A percentile compares a stretch with the other conserved stretches of the same genome.
Conservation (phyloP, 176 grass and related monocot genomes). For the Echinochloa phyllopogon region DNA sequence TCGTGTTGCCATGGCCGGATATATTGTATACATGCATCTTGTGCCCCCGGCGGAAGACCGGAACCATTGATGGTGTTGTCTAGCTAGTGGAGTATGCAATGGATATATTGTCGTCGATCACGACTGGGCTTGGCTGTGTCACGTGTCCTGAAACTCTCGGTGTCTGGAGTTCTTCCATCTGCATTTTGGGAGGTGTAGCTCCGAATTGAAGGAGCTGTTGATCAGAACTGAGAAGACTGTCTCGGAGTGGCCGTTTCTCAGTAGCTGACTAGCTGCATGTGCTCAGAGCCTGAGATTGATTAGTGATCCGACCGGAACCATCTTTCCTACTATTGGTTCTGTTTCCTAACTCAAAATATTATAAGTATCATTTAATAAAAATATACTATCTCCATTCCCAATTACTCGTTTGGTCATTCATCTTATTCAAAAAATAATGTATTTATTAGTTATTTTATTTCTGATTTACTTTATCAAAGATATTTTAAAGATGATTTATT, state of each 20-base stretch:
- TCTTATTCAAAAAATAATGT: no score
- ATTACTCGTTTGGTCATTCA: no score
- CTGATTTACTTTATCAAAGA: no score
- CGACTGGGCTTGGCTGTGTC: conserved; percentile 25
- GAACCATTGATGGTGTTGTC: conserved; percentile 9
- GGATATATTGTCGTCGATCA: conserved; percentile 3
- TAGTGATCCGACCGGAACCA: neutral
- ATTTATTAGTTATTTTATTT: no score
- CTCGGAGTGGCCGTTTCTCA: neutral
- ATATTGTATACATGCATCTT: neutral
- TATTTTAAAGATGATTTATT: no score
- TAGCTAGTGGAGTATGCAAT: neutral
- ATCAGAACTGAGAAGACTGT: neutral
- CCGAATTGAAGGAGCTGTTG: neutral
- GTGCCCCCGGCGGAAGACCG: neutral
- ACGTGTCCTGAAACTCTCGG: neutral
- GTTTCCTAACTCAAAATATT: no score
- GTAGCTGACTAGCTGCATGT: neutral
- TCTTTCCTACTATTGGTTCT: neutral
- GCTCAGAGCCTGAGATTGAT: neutral
- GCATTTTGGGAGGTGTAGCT: neutral
- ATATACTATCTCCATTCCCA: no score
- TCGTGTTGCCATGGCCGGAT: conserved; percentile 18
- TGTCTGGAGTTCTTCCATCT: neutral
- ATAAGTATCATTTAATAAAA: no score